phyloP scores from a whole-genome alignment of 2,329 filamentous ascomycete species.

The Samsoniella hepiali region DNA sequence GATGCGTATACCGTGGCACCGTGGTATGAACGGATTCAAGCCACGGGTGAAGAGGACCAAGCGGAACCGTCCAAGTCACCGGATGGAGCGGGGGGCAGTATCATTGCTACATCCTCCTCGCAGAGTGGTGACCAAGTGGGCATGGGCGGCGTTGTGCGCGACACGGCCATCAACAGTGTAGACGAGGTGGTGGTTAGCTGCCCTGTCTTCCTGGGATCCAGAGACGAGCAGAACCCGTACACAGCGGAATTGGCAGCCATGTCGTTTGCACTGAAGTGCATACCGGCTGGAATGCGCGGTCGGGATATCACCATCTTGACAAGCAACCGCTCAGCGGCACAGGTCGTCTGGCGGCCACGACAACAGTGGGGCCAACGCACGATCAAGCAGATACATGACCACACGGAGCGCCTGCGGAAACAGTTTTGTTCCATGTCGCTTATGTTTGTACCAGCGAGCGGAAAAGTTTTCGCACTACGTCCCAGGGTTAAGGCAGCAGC shows the following conservation, averaged over 20 bases:
- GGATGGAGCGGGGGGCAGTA: conserved; percentile 13
- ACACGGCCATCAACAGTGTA: background rate
- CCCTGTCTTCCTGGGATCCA: conserved; percentile 19
- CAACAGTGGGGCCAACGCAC: background rate
- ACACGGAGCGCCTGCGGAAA: no score
- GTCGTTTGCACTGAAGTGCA: conserved; percentile 18
- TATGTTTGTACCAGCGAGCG: no score
- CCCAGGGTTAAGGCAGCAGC: background rate
- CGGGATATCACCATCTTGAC: conserved; percentile 14
- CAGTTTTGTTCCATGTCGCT: no score
- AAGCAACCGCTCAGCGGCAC: conserved; percentile 19
- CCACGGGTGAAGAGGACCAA: no score
- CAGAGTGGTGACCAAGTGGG: conserved; percentile 15
- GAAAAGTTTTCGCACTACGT: background rate
- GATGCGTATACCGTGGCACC: no score
- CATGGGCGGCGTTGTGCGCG: conserved; percentile 14
- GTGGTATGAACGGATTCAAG: no score
- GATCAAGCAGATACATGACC: no score
- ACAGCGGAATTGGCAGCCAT: conserved; percentile 21
- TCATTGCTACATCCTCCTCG: conserved; percentile 16
- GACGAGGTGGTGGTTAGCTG: conserved; percentile 18
- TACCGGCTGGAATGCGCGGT: conserved; percentile 16
- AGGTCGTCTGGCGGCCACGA: conserved; percentile 18
- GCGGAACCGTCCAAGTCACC: no score
- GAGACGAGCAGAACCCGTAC: conserved; percentile 22